Percentiles rank a stretch among this genome's conserved stretches.
phyloP scores from a whole-genome alignment of 306 rosid genomes.

The Glycine soja region DNA sequence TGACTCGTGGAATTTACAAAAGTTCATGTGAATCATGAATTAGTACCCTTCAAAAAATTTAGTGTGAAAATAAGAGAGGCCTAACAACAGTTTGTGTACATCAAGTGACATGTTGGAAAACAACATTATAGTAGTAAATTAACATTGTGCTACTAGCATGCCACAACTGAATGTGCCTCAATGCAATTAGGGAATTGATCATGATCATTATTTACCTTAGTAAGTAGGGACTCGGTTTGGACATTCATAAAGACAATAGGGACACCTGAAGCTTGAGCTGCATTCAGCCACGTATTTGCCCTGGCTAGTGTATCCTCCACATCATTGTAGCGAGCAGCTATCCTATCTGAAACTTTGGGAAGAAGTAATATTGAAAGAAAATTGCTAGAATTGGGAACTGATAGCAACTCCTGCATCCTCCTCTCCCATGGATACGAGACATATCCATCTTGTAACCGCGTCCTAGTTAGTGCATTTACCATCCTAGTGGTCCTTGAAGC shows the following conservation, averaged over 20 bases:
- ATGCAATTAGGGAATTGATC: background rate
- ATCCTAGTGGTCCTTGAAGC: conserved; percentile 79
- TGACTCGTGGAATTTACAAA: background rate
- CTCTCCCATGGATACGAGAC: conserved; percentile 92
- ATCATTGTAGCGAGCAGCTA: conserved; percentile 82
- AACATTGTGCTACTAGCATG: conserved; percentile 3
- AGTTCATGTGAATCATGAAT: background rate
- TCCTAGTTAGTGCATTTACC: conserved; percentile 69
- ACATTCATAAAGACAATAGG: conserved; percentile 88
- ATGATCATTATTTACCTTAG: conserved; percentile 62
- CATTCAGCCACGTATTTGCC: conserved; percentile 89
- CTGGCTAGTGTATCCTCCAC: conserved; percentile 91
- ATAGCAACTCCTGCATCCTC: conserved; percentile 79
- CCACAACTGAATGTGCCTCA: conserved; percentile 20
- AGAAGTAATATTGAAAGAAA: conserved; percentile 80
- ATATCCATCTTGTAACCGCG: conserved; percentile 83
- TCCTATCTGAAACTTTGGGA: conserved; percentile 83
- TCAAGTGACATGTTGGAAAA: conserved; percentile 3
- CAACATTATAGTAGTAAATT: background rate
- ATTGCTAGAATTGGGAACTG: conserved; percentile 77
- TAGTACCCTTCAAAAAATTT: background rate
- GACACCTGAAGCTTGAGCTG: conserved; percentile 86
- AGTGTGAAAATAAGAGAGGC: background rate
- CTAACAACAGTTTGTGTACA: background rate
- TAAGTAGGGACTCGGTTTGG: conserved; percentile 91